Evolutionary conservation across 2,329 filamentous ascomycete genomes (phyloP).

Genomic region (Penicillium vulpinum): DNA sequence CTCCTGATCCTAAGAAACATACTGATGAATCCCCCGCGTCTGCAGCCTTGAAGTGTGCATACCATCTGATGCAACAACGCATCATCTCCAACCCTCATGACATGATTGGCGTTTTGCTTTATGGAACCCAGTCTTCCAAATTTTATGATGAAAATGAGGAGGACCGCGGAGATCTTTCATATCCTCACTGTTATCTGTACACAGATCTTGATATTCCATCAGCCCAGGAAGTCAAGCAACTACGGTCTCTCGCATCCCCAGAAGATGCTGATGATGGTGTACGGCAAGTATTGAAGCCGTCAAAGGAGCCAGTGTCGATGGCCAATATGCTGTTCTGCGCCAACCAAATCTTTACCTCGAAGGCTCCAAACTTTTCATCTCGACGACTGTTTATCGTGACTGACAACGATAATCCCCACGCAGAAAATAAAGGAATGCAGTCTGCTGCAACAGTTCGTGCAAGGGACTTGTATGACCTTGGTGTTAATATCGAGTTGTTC

Average conservation of each 20-base stretch:
- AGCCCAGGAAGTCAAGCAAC: constrained; percentile 77
- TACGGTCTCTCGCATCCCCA: constrained; percentile 71
- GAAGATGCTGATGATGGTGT: constrained; percentile 76
- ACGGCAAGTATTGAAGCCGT: constrained; percentile 67
- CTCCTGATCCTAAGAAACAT: constrained; percentile 69
- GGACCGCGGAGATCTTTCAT: constrained; percentile 60
- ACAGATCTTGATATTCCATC: constrained; percentile 84
- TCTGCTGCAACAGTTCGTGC: constrained; percentile 81
- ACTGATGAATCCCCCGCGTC: constrained; percentile 75
- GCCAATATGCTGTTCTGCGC: constrained; percentile 89
- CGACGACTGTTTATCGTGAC: constrained; percentile 93
- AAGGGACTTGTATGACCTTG: constrained; percentile 92
- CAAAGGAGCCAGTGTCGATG: constrained; percentile 72
- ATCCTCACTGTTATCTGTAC: constrained; percentile 90
- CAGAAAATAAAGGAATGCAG: constrained; percentile 67
- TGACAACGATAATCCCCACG: constrained; percentile 85
- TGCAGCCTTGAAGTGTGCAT: constrained; percentile 90
- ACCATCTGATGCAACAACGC: constrained; percentile 93
- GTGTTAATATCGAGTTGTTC: constrained; percentile 88
- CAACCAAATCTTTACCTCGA: constrained; percentile 94
- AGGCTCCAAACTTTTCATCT: constrained; percentile 90
- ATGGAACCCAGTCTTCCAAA: constrained; percentile 82
- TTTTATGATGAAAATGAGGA: constrained; percentile 68
- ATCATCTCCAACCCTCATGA: constrained; percentile 96
- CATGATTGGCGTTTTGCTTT: constrained; percentile 94